A percentile compares a stretch with the other conserved stretches of the same genome.
These are phyloP conservation scores for Agrocybe praecox DNA, from an alignment of 768 basidiomycete species.

Conservation along the genomic window DNA sequence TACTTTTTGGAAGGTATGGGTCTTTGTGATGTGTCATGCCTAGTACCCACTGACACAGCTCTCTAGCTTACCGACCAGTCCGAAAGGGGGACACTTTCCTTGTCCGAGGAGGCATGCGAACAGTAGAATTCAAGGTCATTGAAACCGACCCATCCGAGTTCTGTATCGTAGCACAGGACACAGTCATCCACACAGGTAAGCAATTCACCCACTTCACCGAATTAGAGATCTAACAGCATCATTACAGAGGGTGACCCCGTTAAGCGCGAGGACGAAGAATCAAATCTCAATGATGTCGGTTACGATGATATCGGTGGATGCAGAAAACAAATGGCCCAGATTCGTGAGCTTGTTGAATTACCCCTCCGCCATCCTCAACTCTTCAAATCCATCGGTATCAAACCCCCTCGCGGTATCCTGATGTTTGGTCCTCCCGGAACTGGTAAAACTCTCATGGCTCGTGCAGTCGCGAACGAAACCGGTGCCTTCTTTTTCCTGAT, in stretches of 20 bases:
- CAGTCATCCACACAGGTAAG: conserved; percentile 89
- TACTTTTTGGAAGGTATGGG: conserved; percentile 93
- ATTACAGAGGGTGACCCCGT: conserved; percentile 92
- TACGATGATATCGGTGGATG: conserved; percentile 99
- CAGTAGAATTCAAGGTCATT: conserved; percentile 98
- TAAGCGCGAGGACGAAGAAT: conserved; percentile 98
- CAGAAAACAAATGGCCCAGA: conserved; percentile 99
- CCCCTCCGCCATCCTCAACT: conserved; percentile 98
- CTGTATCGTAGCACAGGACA: conserved; percentile 99
- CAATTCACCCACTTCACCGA: conserved; percentile 15
- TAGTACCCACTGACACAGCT: background rate
- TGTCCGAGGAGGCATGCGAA: conserved; percentile 96
- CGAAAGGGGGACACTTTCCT: conserved; percentile 99
- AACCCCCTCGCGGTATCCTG: conserved; percentile 97
- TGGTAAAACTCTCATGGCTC: conserved; percentile 99
- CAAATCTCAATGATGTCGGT: conserved; percentile 94
- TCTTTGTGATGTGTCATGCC: background rate
- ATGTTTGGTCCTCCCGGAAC: conserved; percentile 99
- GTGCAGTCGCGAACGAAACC: conserved; percentile 99
- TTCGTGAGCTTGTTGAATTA: conserved; percentile 97
- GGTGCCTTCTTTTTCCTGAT: conserved; percentile 99
- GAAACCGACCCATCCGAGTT: conserved; percentile 98
- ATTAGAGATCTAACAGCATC: conserved; percentile 14
- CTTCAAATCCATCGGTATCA: conserved; percentile 99
- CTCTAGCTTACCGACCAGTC: conserved; percentile 87